phyloP scores from a whole-genome alignment of 2,329 filamentous ascomycete genomes.

The Ophiocordyceps sinensis region DNA sequence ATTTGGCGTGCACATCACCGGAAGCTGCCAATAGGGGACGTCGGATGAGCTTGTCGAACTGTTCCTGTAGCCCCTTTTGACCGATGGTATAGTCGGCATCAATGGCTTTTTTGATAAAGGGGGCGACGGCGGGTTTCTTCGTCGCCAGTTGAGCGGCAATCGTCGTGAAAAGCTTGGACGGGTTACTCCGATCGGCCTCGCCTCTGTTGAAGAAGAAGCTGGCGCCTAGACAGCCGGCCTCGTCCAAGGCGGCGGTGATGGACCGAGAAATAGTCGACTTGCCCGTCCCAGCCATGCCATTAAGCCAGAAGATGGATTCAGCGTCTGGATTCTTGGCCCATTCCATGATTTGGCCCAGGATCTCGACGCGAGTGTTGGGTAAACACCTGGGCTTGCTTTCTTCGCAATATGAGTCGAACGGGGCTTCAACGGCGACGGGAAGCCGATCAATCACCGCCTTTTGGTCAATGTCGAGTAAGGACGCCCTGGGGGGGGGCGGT shows the following conservation, averaged over 20 bases:
- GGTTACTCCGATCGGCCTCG: slow-evolving; percentile 20
- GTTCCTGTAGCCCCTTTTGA: slow-evolving; percentile 14
- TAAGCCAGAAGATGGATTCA: slow-evolving; percentile 21
- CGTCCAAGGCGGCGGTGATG: slow-evolving; percentile 6
- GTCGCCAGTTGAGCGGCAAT: slow-evolving; percentile 19
- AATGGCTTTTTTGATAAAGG: slow-evolving; percentile 14
- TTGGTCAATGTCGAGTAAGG: slow-evolving; percentile 5
- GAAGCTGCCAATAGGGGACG: slow-evolving; percentile 13
- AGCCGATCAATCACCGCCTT: slow-evolving; percentile 10
- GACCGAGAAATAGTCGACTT: slow-evolving; percentile 24
- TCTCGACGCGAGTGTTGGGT: slow-evolving; percentile 14
- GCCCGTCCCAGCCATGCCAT: slow-evolving; percentile 23
- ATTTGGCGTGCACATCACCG: background rate
- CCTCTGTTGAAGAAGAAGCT: slow-evolving; percentile 32
- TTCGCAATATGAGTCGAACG: slow-evolving; percentile 19
- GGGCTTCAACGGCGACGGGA: slow-evolving; percentile 8
- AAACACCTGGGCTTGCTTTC: slow-evolving; percentile 18
- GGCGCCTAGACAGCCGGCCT: slow-evolving; percentile 11
- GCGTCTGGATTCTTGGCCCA: slow-evolving; percentile 12
- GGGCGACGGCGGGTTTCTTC: slow-evolving; percentile 12
- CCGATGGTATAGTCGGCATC: slow-evolving; percentile 14
- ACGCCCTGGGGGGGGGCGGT: background rate
- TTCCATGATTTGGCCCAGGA: slow-evolving; percentile 10
- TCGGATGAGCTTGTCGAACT: slow-evolving; percentile 25
- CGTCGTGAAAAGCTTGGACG: slow-evolving; percentile 23